phyloP scores from a whole-genome alignment of 257 asterid genomes.

The Marsdenia floribunda region DNA sequence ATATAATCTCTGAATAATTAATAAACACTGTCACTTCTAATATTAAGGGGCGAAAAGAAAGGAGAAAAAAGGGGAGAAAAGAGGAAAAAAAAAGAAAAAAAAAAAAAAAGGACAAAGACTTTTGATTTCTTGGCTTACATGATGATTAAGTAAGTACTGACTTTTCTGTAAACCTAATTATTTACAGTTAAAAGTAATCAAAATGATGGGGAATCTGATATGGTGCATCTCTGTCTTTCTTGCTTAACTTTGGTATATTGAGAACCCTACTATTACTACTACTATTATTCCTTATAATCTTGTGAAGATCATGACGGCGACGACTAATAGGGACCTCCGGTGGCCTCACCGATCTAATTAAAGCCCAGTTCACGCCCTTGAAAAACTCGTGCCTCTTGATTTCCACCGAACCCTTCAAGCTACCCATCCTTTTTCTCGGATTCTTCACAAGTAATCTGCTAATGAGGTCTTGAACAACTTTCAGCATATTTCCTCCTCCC shows the following conservation, averaged over 20 bases:
- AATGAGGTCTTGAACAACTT: constrained; percentile 58
- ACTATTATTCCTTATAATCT: not conserved
- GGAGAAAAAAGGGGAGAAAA: not conserved
- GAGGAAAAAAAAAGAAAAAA: too few relatives aligned
- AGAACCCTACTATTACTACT: not conserved
- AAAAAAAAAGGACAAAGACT: not conserved
- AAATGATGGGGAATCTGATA: constrained; percentile 43
- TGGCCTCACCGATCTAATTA: constrained; percentile 45
- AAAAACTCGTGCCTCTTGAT: constrained; percentile 65
- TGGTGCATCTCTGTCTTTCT: constrained; percentile 40
- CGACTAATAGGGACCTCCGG: constrained; percentile 28
- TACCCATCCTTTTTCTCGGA: constrained; percentile 55
- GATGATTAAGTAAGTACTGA: constrained; percentile 8
- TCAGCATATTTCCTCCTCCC: constrained; percentile 18
- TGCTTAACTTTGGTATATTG: constrained; percentile 27
- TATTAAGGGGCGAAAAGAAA: not conserved
- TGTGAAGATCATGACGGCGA: constrained; percentile 22
- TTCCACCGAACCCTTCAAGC: constrained; percentile 62
- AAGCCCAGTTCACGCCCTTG: constrained; percentile 76
- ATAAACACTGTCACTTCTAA: not conserved
- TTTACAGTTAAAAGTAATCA: constrained; percentile 35
- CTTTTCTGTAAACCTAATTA: constrained; percentile 17
- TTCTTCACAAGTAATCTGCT: constrained; percentile 52
- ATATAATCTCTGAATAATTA: not conserved
- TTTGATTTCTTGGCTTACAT: not conserved